Evolutionary conservation across 306 rosid genomes (phyloP), one percentile per base, ranked within the genome.

Genomic region (Canavalia gladiata): DNA sequence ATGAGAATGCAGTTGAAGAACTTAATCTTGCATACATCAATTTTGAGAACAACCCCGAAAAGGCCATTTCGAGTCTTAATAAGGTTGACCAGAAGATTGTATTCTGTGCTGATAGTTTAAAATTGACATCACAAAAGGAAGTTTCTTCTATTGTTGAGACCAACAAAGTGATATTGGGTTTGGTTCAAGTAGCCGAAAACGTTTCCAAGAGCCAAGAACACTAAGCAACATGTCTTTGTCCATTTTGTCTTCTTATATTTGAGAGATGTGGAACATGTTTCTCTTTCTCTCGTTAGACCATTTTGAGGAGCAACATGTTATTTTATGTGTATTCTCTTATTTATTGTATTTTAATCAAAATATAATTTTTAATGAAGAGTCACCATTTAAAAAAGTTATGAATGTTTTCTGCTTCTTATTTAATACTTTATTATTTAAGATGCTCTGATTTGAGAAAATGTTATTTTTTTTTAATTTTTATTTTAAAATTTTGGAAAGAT

Each of bases 201-300:
- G 34, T n/a, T n/a, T 5, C 34, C 2, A 8, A 13, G 33, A 18
- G 6, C 1, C 31, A 2, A 41, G 34, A 33, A 5, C 12, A 12
- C 33, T 66, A 66, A 39, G 51, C 4, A 66, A 8, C 50, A 62
- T 30, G 11, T 34, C 65, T 7, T 9, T 2, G 57, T 69, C 74
- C 37, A 7, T 31, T 70, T 30, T 7, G 5, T 18, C 2, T 52
- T 52, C 7, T 12, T 18, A 47, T 70, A 18, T 29, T 47, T 70
- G 75, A 70, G 46, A 49, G 43, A 70, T 47, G 75, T 47, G 25
- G 5, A 30, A 30, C 12, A 29, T 70, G 18, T 9, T 70, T 68
- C 13, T 64, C 9, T 37, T 35, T 1, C 7, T 31, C n/a, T 33
- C 5, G 33, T 34, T 11, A 4, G 0, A 30, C 8, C 7, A 3